Base-by-base conservation (phyloP, 345 rosid genomes). In the Aquilaria sinensis region DNA sequence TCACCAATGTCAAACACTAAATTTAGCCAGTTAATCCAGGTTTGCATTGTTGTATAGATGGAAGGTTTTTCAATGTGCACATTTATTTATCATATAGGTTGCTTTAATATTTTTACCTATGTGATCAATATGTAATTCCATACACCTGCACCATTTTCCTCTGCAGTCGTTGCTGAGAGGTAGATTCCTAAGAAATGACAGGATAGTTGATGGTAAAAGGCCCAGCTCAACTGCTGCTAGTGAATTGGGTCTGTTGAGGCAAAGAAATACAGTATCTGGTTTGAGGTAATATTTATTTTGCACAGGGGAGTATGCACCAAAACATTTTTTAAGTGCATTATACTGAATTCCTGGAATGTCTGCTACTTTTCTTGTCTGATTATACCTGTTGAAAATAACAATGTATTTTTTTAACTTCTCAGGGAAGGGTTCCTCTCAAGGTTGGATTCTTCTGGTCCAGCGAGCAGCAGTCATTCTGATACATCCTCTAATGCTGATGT, bases 391-490 rank as follows among this genome's bases (percentile, higher is more conserved):
- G 23, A 23, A 23, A 23, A 23, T 23, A 23, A 23, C 23, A 23
- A 23, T 23, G 23, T 23, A 23, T 37, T 37, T 37, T 7, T 69
- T 61, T 37, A 23, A 29, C 14, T 30, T 68, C 58, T 50, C 79
- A 93, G 98, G 93, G 97, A 83, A 68, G 97, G 83, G 63, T 82
- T 90, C 78, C 70, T 87, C 76, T 86, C 90, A 72, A 88, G 84
- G 81, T 71, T 79, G 70, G 97, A 87, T 65, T 77, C 65, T 51
- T 82, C 87, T 72, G 72, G 79, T 60, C 82, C 80, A 68, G 77
- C 61, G 32, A 77, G 87, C 85, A 80, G 82, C 72, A 73, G 71
- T 76, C 74, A 66, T 59, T 83, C 82, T 5, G 90, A 84, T 61
- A 74, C 86, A 68, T 78, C 85, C 57, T 86, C 96, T 46, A 77